A percentile compares a stretch with the other conserved stretches of the same genome.
Conservation (phyloP, 768 basidiomycete species). For the Serendipita sp. region DNA sequence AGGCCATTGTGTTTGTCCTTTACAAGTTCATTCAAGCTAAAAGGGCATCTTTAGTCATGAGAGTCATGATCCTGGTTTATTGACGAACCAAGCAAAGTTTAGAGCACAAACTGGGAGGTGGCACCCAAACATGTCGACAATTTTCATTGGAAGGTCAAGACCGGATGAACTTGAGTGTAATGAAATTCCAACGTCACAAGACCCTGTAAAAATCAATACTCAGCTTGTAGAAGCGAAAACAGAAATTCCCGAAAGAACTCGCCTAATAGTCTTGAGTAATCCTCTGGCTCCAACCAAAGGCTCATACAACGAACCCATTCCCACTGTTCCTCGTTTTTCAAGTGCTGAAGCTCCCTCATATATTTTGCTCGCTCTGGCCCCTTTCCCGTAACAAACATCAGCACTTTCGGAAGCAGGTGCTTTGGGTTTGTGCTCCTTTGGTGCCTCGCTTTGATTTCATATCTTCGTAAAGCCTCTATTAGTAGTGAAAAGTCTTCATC, state of each 20-base stretch:
- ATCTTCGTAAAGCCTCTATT: conserved; percentile 51
- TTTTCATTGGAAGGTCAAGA: conserved; percentile 94
- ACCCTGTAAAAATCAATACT: conserved; percentile 31
- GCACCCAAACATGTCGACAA: conserved; percentile 99
- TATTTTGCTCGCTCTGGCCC: conserved; percentile 62
- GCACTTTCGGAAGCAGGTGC: conserved; percentile 47
- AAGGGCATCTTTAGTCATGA: background rate
- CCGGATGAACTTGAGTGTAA: conserved; percentile 83
- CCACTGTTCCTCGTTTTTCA: conserved; percentile 48
- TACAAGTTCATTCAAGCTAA: conserved; percentile 78
- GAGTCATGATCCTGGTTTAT: background rate
- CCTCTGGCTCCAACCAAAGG: conserved; percentile 75
- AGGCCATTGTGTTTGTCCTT: conserved; percentile 71
- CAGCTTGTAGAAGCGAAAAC: background rate
- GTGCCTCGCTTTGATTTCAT: conserved; percentile 42
- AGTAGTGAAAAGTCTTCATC: conserved; percentile 91
- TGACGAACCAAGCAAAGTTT: conserved; percentile 63
- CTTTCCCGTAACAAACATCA: conserved; percentile 82
- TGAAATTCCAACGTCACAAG: conserved; percentile 82
- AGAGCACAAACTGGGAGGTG: conserved; percentile 86
- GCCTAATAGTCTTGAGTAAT: conserved; percentile 84
- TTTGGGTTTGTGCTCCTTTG: conserved; percentile 12
- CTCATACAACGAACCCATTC: conserved; percentile 61
- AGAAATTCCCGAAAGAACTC: conserved; percentile 11
- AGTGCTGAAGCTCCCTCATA: conserved; percentile 45